phyloP scores from a whole-genome alignment of 2,329 filamentous ascomycete species.

The Alternaria arborescens region DNA sequence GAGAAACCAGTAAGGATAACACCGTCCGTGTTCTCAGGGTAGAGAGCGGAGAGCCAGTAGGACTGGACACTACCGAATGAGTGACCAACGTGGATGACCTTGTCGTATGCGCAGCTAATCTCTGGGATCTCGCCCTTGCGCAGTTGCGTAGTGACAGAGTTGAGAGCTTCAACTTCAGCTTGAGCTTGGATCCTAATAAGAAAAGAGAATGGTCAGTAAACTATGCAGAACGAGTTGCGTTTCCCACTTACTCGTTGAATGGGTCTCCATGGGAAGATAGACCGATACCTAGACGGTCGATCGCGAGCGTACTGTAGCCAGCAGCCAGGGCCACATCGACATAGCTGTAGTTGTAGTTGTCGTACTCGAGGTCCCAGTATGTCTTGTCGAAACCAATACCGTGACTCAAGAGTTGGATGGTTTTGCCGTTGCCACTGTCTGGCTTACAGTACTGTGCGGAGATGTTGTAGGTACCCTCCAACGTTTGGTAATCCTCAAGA shows the following conservation, averaged over 20 bases:
- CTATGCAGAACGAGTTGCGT: no score
- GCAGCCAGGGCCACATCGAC: slow-evolving; percentile 62
- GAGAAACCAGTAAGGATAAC: slow-evolving; percentile 70
- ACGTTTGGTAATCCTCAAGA: slow-evolving; percentile 59
- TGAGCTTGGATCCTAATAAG: slow-evolving; percentile 59
- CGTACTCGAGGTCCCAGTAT: slow-evolving; percentile 69
- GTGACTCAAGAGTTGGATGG: slow-evolving; percentile 61
- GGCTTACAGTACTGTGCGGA: slow-evolving; percentile 70
- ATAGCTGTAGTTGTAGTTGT: slow-evolving; percentile 70
- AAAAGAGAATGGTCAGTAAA: background rate
- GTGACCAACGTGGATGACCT: slow-evolving; percentile 69
- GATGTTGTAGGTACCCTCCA: slow-evolving; percentile 65
- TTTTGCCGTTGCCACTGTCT: slow-evolving; percentile 48
- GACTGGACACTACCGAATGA: slow-evolving; percentile 69
- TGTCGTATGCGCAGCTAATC: slow-evolving; percentile 50
- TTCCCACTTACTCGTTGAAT: slow-evolving; percentile 56
- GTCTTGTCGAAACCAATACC: slow-evolving; percentile 64
- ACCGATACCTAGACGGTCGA: slow-evolving; percentile 70
- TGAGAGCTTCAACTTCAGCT: slow-evolving; percentile 67
- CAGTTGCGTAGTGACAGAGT: slow-evolving; percentile 61
- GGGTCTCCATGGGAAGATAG: slow-evolving; percentile 67
- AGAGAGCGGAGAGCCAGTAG: slow-evolving; percentile 62
- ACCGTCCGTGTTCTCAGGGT: slow-evolving; percentile 65
- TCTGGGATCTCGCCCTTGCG: slow-evolving; percentile 57
- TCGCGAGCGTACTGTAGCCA: slow-evolving; percentile 68